Evolutionary conservation across 345 rosid genomes (phyloP).

Genomic region (Ceriops decandra): DNA sequence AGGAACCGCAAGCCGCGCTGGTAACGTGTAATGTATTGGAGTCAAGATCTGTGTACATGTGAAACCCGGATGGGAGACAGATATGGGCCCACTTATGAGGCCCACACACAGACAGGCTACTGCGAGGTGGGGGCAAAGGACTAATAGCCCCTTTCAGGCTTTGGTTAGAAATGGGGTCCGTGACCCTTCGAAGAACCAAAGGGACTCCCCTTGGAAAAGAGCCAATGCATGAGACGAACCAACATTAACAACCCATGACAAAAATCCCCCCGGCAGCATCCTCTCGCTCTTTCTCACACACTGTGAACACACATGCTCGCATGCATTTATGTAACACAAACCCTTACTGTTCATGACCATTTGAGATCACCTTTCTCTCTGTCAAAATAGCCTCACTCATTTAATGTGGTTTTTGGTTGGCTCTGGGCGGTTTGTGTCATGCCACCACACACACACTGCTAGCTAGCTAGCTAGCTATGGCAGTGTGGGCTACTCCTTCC

Average conservation of each 20-base stretch:
- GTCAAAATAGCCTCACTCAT: no score
- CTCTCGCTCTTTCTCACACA: no score
- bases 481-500: no score
- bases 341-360: no score
- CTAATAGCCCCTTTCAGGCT: constrained; percentile 1
- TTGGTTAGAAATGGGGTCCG: background rate
- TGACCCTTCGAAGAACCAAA: background rate
- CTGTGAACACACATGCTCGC: no score
- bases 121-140: constrained; percentile 9
- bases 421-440: no score
- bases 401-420: background rate
- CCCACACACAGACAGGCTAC: constrained; percentile 20
- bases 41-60: constrained; percentile 11
- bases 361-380: no score
- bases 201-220: background rate
- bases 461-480: no score
- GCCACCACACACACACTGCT: background rate
- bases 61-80: constrained; percentile 17
- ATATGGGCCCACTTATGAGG: constrained; percentile 8
- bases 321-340: no score
- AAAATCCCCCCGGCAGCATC: background rate
- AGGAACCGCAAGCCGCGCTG: constrained; percentile 13
- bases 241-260: constrained; percentile 22
- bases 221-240: constrained; percentile 37
- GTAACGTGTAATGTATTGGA: no score